Percentiles rank a stretch among this genome's conserved stretches.
phyloP scores from a whole-genome alignment of 345 rosid genomes.

The Gynandropsis gynandra region DNA sequence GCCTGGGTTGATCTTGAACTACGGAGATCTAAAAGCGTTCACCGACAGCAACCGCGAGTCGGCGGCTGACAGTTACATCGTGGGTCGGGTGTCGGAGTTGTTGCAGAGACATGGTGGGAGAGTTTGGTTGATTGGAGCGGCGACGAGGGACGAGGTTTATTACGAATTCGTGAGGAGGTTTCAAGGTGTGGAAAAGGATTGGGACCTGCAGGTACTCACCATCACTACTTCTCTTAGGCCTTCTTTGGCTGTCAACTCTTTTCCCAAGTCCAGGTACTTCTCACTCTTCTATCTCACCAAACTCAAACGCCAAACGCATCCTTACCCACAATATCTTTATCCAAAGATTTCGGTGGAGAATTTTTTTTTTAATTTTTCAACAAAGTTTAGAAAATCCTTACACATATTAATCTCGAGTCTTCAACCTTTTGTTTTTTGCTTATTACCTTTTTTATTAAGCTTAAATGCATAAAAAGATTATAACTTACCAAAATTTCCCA shows the following conservation, averaged over 20 bases:
- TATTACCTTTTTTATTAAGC: no score
- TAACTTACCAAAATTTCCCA: no score
- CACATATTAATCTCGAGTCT: no score
- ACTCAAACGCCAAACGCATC: slow-evolving; percentile 2
- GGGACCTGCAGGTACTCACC: slow-evolving; percentile 78
- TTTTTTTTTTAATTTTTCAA: no score
- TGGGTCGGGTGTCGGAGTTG: slow-evolving; percentile 41
- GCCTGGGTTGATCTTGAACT: slow-evolving; percentile 47
- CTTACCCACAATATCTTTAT: background rate
- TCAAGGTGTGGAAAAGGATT: slow-evolving; percentile 56
- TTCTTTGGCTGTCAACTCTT: slow-evolving; percentile 36
- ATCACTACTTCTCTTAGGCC: slow-evolving; percentile 48
- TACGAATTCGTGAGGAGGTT: slow-evolving; percentile 44
- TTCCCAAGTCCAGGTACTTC: slow-evolving; percentile 60
- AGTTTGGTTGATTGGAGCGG: slow-evolving; percentile 61
- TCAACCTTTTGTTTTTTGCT: no score
- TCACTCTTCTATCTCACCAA: background rate
- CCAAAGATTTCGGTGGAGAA: background rate
- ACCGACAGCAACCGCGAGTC: slow-evolving; percentile 13
- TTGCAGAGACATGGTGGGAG: slow-evolving; percentile 37
- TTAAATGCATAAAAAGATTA: no score
- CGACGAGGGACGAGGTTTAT: slow-evolving; percentile 49
- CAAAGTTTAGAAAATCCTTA: no score
- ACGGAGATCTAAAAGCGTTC: slow-evolving; percentile 53
- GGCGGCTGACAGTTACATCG: slow-evolving; percentile 33